Percentiles rank a stretch among this genome's conserved stretches.
Conservation (phyloP, 2,329 filamentous ascomycete species). For the Metarhizium rileyi region DNA sequence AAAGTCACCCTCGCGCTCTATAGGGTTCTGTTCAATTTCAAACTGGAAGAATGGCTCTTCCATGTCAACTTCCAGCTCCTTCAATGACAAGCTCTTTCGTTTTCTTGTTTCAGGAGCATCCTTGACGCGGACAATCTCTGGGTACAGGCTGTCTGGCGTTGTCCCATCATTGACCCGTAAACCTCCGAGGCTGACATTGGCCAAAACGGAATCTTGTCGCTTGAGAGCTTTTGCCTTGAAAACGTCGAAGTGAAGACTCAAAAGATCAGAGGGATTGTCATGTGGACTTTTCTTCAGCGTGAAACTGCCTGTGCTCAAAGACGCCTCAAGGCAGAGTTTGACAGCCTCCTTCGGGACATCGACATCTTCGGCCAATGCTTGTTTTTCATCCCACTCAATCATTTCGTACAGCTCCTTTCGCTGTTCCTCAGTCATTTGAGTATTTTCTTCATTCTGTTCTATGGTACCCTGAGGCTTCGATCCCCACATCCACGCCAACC, state of each 20-base stretch:
- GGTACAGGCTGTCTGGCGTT: constrained; percentile 80
- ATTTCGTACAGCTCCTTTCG: constrained; percentile 93
- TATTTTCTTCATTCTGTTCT: constrained; percentile 57
- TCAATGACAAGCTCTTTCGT: constrained; percentile 40
- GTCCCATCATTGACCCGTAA: constrained; percentile 94
- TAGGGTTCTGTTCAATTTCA: constrained; percentile 86
- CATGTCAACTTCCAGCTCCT: constrained; percentile 40
- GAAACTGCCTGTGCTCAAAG: constrained; percentile 91
- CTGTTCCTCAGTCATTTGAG: constrained; percentile 88
- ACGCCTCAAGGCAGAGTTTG: constrained; percentile 86
- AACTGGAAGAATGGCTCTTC: constrained; percentile 83
- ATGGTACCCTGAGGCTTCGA: constrained; percentile 54
- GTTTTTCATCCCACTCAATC: constrained; percentile 98
- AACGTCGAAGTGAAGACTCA: constrained; percentile 87
- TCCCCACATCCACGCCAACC: constrained; percentile 90
- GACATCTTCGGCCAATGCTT: constrained; percentile 75
- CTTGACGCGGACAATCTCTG: constrained; percentile 93
- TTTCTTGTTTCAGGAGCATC: constrained; percentile 53
- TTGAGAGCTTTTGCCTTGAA: constrained; percentile 88
- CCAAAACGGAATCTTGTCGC: constrained; percentile 80
- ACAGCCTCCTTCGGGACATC: constrained; percentile 85
- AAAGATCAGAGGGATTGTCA: constrained; percentile 61
- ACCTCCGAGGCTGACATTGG: constrained; percentile 83
- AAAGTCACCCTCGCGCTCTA: constrained; percentile 86
- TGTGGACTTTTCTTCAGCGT: constrained; percentile 68